Conservation (phyloP, 805 yeast genomes). For the Cephaloascus fragrans region DNA sequence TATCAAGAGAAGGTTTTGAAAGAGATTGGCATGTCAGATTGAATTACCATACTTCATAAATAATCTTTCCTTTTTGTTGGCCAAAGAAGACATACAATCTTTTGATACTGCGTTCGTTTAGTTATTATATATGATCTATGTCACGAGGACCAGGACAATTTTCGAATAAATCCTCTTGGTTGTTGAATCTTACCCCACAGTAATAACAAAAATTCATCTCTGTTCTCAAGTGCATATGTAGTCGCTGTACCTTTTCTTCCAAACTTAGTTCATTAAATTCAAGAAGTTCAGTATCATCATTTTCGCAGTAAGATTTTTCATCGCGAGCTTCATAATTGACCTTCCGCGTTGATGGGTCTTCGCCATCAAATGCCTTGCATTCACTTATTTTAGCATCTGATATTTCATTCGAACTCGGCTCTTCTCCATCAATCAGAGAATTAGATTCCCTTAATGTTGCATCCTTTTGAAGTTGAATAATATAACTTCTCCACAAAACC, state of each 20-base stretch:
- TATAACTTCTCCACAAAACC: conserved; percentile 30
- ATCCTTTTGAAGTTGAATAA: background rate
- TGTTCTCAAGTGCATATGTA: conserved; percentile 27
- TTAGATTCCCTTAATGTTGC: background rate
- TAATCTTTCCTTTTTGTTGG: too few species aligned
- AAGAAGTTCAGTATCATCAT: conserved; percentile 18
- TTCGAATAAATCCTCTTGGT: conserved; percentile 23
- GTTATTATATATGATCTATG: conserved; percentile 30
- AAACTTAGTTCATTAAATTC: conserved; percentile 13
- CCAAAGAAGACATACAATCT: too few species aligned
- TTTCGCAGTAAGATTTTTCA: conserved; percentile 3
- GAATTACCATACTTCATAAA: too few species aligned
- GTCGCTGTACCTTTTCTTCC: conserved; percentile 17
- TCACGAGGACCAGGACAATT: conserved; percentile 42
- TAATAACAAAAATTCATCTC: conserved; percentile 36
- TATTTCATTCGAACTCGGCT: background rate
- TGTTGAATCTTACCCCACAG: conserved; percentile 34
- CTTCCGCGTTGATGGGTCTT: background rate
- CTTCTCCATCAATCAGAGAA: conserved; percentile 1
- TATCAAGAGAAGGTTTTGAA: background rate
- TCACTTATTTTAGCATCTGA: conserved; percentile 1
- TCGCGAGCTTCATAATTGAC: conserved; percentile 3
- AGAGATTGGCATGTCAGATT: too few species aligned
- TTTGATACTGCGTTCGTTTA: background rate
- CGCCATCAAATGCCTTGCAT: conserved; percentile 3